phyloP scores from a whole-genome alignment of 352 stramenopile genomes.

The Globisporangium cylindrosporum region DNA sequence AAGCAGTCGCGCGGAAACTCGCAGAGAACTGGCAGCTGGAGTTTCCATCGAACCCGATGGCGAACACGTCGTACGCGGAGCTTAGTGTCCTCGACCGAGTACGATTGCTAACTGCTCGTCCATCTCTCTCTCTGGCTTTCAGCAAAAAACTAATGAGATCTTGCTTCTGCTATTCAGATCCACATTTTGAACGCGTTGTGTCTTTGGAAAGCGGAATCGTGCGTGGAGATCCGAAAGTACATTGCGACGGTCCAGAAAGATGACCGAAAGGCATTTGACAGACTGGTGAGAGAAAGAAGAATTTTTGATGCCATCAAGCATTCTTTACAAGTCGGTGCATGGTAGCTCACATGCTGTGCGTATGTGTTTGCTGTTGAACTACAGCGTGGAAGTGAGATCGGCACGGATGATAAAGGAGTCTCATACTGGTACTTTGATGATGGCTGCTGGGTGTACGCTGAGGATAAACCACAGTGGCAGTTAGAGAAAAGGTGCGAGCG shows the following conservation, averaged over 20 bases:
- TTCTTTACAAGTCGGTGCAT: neutral
- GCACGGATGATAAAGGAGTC: conserved; percentile 67
- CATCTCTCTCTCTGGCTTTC: neutral
- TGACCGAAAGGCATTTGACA: conserved; percentile 49
- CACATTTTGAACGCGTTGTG: conserved; percentile 80
- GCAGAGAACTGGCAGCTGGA: conserved; percentile 73
- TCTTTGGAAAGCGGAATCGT: conserved; percentile 81
- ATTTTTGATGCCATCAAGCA: neutral
- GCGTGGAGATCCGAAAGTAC: conserved; percentile 72
- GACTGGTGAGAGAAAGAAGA: conserved; percentile 39
- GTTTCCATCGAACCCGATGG: conserved; percentile 68
- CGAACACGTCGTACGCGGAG: conserved; percentile 46
- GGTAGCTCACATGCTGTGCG: neutral
- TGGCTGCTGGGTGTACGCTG: conserved; percentile 81
- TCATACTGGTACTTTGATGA: conserved; percentile 88
- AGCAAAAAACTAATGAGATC: neutral
- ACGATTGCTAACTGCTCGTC: conserved; percentile 6
- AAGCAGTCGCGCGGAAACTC: conserved; percentile 66
- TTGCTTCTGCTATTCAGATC: conserved; percentile 31
- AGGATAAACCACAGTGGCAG: conserved; percentile 71
- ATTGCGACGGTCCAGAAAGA: conserved; percentile 61
- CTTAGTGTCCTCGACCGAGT: conserved; percentile 62
- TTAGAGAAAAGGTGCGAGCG: conserved; percentile 21
- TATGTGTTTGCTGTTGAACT: conserved; percentile 4
- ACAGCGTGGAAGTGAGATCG: conserved; percentile 63